These are phyloP conservation scores for Microthlaspi erraticum DNA, from an alignment of 345 rosid genomes.

Conservation along the genomic window DNA sequence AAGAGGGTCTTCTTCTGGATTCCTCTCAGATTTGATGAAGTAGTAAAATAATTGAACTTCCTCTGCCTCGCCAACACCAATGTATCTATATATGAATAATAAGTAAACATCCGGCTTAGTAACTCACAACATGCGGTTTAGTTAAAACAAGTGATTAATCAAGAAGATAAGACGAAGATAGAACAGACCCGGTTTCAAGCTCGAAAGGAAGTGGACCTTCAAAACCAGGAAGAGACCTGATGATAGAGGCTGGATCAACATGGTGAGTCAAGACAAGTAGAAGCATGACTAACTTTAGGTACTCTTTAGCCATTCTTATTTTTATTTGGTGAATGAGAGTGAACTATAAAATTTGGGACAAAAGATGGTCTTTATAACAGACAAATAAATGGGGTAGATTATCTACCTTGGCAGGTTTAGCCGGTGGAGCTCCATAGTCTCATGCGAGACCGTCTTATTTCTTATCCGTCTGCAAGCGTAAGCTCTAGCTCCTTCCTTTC, in stretches of 20 bases:
- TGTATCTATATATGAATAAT: slow-evolving; percentile 8
- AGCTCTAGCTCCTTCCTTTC: no score
- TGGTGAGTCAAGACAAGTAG: neutral
- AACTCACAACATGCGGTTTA: neutral
- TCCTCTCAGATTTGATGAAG: slow-evolving; percentile 17
- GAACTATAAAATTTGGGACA: neutral
- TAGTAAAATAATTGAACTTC: slow-evolving; percentile 1
- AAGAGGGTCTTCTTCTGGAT: slow-evolving; percentile 6
- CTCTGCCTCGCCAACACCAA: slow-evolving; percentile 3
- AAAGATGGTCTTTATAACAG: neutral
- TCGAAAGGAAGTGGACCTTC: neutral
- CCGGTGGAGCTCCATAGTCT: no score
- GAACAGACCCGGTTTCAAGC: neutral
- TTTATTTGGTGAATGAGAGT: neutral
- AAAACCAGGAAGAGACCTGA: slow-evolving; percentile 1
- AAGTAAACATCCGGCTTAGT: neutral
- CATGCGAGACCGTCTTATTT: no score
- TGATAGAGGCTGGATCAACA: neutral
- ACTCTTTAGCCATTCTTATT: neutral
- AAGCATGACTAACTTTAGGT: neutral
- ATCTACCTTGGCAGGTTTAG: no score
- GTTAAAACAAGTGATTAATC: no score
- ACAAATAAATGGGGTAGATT: neutral
- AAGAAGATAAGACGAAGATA: neutral
- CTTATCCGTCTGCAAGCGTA: no score